A percentile compares a stretch with the other conserved stretches of the same genome.
phyloP scores from a whole-genome alignment of 805 yeast genomes.

The Kodamaea leandrae region DNA sequence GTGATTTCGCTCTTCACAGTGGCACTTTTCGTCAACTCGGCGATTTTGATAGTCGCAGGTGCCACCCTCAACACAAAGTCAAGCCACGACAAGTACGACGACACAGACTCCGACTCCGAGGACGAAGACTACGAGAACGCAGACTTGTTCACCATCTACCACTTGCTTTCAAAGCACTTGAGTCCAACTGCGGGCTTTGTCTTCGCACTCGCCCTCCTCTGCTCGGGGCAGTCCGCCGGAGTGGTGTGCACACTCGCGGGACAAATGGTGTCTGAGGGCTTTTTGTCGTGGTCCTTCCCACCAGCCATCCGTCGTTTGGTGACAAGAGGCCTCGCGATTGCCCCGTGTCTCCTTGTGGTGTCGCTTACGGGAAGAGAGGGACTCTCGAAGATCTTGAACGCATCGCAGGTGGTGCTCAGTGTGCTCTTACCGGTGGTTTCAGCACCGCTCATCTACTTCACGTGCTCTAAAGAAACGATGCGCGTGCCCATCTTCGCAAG shows the following conservation, averaged over 20 bases:
- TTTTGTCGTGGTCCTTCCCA: slow-evolving; percentile 71
- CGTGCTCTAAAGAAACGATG: slow-evolving; percentile 68
- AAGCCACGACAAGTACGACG: slow-evolving; percentile 15
- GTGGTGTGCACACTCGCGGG: slow-evolving; percentile 93
- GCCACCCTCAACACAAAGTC: slow-evolving; percentile 60
- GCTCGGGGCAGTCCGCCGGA: slow-evolving; percentile 94
- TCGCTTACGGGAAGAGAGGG: slow-evolving; percentile 77
- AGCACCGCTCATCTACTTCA: slow-evolving; percentile 83
- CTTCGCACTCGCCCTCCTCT: slow-evolving; percentile 83
- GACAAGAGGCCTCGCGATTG: slow-evolving; percentile 79
- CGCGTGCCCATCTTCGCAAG: slow-evolving; percentile 42
- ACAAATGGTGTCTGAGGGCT: slow-evolving; percentile 91
- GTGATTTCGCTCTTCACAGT: slow-evolving; percentile 79
- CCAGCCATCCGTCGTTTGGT: slow-evolving; percentile 80
- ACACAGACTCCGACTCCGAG: slow-evolving; percentile 18
- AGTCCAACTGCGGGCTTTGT: slow-evolving; percentile 86
- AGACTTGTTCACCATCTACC: slow-evolving; percentile 77
- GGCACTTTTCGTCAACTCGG: slow-evolving; percentile 89
- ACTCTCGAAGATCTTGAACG: slow-evolving; percentile 67
- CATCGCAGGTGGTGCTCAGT: slow-evolving; percentile 79
- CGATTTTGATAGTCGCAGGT: slow-evolving; percentile 89
- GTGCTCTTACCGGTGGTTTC: slow-evolving; percentile 81
- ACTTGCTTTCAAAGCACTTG: slow-evolving; percentile 62
- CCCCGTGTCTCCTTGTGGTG: slow-evolving; percentile 80
- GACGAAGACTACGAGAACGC: slow-evolving; percentile 53